Evolutionary conservation across 2,329 filamentous ascomycete species (phyloP).

Genomic region (Calonectria hawksworthii): DNA sequence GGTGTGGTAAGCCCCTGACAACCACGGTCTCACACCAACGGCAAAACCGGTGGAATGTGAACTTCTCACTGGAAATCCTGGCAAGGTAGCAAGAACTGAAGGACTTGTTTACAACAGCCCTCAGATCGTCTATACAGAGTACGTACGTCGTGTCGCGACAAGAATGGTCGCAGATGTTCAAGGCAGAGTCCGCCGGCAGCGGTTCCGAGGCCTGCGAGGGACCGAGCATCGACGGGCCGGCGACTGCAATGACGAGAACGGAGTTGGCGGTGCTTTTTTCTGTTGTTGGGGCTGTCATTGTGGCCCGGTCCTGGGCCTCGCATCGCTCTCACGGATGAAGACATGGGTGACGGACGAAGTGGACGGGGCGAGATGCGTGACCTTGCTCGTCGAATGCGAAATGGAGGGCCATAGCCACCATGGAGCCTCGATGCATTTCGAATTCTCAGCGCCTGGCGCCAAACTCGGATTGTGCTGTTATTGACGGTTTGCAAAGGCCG

Average conservation of each 20-base stretch:
- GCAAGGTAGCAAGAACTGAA: slow-evolving; percentile 27
- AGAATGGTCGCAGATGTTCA: slow-evolving; percentile 17
- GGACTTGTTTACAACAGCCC: slow-evolving; percentile 21
- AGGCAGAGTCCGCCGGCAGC: slow-evolving; percentile 9
- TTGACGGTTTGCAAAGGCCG: slow-evolving; percentile 25
- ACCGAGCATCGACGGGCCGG: slow-evolving; percentile 12
- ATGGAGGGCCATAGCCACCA: slow-evolving; percentile 16
- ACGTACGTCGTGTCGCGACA: slow-evolving; percentile 23
- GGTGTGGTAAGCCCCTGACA: background rate
- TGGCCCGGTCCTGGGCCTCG: background rate
- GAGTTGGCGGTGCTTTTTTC: background rate
- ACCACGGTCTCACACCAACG: background rate
- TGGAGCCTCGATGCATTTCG: slow-evolving; percentile 13
- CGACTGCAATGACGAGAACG: background rate
- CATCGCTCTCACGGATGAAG: slow-evolving; percentile 3
- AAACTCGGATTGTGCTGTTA: slow-evolving; percentile 28
- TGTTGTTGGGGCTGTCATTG: background rate
- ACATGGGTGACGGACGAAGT: slow-evolving; percentile 20
- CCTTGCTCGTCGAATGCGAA: slow-evolving; percentile 6
- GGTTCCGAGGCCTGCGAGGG: slow-evolving; percentile 14
- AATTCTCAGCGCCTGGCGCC: slow-evolving; percentile 20
- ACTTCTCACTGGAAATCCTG: background rate
- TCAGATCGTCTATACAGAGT: slow-evolving; percentile 11
- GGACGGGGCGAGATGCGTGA: slow-evolving; percentile 8
- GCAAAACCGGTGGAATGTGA: background rate